Evolutionary conservation across 345 rosid genomes (phyloP).

Genomic region (Xanthoceras sorbifolium): DNA sequence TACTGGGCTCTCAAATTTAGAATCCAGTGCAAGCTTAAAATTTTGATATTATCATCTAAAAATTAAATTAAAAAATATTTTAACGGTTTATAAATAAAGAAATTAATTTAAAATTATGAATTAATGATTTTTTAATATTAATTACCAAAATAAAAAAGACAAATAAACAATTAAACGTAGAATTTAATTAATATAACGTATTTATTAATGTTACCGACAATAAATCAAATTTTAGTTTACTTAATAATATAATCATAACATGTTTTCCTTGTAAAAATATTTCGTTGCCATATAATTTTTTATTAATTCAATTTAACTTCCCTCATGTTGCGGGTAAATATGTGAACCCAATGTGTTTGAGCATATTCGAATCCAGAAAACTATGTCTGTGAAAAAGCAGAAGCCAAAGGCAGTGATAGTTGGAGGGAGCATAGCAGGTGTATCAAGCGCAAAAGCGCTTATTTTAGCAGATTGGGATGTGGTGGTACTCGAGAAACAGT

Average conservation of each 20-base stretch:
- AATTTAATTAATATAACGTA: no score
- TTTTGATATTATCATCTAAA: no score
- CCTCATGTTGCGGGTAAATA: neutral
- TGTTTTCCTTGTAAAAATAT: neutral
- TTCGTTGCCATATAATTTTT: neutral
- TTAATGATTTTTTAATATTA: no score
- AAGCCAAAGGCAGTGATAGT: slow-evolving; percentile 52
- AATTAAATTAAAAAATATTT: no score
- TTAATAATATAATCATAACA: neutral
- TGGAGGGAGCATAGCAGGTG: slow-evolving; percentile 79
- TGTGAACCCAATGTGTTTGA: neutral
- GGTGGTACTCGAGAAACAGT: slow-evolving; percentile 55
- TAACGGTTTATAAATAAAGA: no score
- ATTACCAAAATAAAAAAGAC: no score
- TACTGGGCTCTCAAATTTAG: no score
- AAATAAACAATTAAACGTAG: no score
- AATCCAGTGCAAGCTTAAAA: no score
- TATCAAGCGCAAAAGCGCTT: slow-evolving; percentile 68
- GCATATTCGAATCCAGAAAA: neutral
- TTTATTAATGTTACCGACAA: no score
- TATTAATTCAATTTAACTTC: neutral
- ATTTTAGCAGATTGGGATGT: slow-evolving; percentile 64
- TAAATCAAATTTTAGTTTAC: no score
- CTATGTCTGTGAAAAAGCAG: slow-evolving; percentile 29
- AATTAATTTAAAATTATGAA: no score